Base-by-base conservation (phyloP, 371 early-diverging fungal genomes). In the Mortierella sp. region DNA sequence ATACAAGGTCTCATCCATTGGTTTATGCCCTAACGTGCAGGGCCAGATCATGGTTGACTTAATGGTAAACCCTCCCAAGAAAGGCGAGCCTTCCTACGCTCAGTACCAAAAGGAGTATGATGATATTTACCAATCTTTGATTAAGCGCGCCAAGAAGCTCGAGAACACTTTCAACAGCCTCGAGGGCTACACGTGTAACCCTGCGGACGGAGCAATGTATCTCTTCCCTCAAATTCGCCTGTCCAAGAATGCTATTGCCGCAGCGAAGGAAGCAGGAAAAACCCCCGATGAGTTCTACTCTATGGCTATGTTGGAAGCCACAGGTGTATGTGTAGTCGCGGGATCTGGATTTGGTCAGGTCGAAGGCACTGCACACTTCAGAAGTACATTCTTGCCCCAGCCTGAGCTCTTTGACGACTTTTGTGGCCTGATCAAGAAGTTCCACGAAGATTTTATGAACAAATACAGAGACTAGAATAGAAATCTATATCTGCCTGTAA, bases 141-240 rank as follows among this genome's bases (percentile, higher is more conserved):
- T 86, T 74, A 91, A 95, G 57, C 89, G 99, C 52, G 92, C 97
- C 24, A 83, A 68, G 58, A 93, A 90, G 76, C 90, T 98, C 28
- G 91, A 91, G 8, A 80, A 83, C 2, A 93, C 92, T 13, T 95
- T 98, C 83, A 97, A 97, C 83, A 61, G 70, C 8, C 85, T 98
- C 65, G 95, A 96, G 78, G 95, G 93, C 22, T 93, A 96, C 43
- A 90, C 91, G 24, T 98, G 98, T 87, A 94, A 97, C 75, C 84
- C 86, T 63, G 97, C 98, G 21, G 84, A 93, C 74, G 99, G 99
- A 22, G 95, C 99, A 60, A 96, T 99, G 97, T 99, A 99, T 84
- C 88, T 97, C 57, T 98, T 98, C 91, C 98, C 98, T 7, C 87
- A 83, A 55, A 88, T 99, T 47, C 74, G 83, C 15, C 77, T 98